Evolutionary conservation across 495 filamentous ascomycete genomes (phyloP), one percentile per base, ranked within the genome.

Genomic region (Neohortaea acidophila): DNA sequence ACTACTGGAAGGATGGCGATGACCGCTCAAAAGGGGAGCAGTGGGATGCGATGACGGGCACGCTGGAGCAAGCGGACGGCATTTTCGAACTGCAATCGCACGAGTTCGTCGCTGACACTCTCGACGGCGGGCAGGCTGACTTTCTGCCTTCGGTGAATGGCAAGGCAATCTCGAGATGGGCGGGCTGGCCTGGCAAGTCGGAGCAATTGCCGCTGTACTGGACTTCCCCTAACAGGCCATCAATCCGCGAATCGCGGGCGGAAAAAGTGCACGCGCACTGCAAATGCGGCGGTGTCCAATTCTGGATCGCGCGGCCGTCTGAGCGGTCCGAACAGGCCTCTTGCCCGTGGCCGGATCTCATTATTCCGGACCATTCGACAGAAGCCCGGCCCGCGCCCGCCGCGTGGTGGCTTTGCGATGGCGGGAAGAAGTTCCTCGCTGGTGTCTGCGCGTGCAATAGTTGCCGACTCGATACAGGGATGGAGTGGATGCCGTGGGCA

Each of bases 401-500:
- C 27, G 62, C 64, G 30, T 77, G 70, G 70, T 75, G 67, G 65
- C 51, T 75, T 2, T 54, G 53, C 33, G 51, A 44, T 2, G 46
- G 43, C 27, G 46, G 55, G 21, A 62, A 47, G n/a, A 68, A 61
- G 31, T 83, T 73, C 55, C 58, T 78, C 2, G 69, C 74, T 7
- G 77, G 75, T 3, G 67, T 68, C n/a, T 82, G 79, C 51, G 63
- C 65, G 0, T 83, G 79, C 54, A 56, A 51, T 3, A 69, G 69
- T 2, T 84, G 79, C 55, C 69, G 77, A 19, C 53, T 71, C 8
- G 55, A 59, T 3, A 68, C 68, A 3, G 79, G 79, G 2, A 77
- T 74, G 24, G 77, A 81, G 32, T 68, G 78, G 35, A 73, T 79
- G 43, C 54, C 64, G 7, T 84, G 79, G 77, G 65, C 72, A 0